Base-by-base conservation (phyloP, 2,329 filamentous ascomycete species). In the Plectosphaerella cucumerina region DNA sequence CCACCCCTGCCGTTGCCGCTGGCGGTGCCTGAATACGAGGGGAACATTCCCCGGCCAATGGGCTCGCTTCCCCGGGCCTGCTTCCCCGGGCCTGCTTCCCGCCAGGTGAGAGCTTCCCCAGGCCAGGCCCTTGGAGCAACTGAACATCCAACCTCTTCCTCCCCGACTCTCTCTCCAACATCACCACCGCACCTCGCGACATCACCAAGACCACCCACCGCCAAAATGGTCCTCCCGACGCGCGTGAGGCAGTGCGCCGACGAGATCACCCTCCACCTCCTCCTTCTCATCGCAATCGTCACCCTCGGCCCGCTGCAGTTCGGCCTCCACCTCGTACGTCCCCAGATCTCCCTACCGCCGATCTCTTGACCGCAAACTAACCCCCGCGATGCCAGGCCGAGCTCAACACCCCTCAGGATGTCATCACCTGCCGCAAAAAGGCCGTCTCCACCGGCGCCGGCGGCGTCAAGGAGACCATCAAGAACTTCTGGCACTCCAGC, bases 261-360 rank as follows among this genome's bases (percentile, higher is more conserved):
- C 56, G 70, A 76, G 60, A 74, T 91, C 50, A 94, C 90, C 34
- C 76, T 82, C 5, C 96, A 90, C 69, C 82, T 97, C 60, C 65
- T 94, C 62, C 82, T 90, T 63, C 72, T 94, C 44, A 80, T 97
- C 50, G 71, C 84, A 53, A 77, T 92, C 53, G 83, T 89, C 42
- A 95, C 91, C 0, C 72, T 97, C 17, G 94, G 93, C 1, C 90
- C 94, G 2, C 80, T 97, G 43, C 90, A 97, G 62, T 99, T 97
- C 65, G 94, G 94, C 56, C 97, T 90, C 70, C 93, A 97, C 70
- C 71, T 97, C 66, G 91, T 94, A 79, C 63, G 73, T n/a, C 20
- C 26, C 54, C 22, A 35, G 39, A 37, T 21, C 33, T 42, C 15
- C 43, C 47, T 10, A 34, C 53, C 37, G 48, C 22, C 4, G 17